phyloP scores from a whole-genome alignment of 805 yeast genomes.

The Kazachstania africana region DNA sequence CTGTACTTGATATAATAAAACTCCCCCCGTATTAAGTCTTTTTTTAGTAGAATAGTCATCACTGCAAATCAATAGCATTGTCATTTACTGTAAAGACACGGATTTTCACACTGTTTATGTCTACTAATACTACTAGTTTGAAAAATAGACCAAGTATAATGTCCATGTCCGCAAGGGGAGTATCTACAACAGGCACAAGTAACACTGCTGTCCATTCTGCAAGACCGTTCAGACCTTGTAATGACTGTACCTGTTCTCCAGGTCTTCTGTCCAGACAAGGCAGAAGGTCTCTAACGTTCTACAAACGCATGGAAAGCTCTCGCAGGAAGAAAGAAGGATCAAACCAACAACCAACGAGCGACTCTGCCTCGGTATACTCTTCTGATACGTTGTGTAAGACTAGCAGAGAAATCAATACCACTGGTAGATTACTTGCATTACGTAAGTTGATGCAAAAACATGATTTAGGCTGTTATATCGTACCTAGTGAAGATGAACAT shows the following conservation, averaged over 20 bases:
- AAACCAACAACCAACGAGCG: conserved; percentile 1
- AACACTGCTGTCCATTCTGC: too few species aligned
- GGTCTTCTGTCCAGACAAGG: conserved; percentile 63
- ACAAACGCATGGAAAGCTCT: conserved; percentile 21
- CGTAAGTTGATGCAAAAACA: conserved; percentile 53
- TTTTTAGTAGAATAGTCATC: too few species aligned
- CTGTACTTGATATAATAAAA: too few species aligned
- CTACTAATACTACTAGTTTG: too few species aligned
- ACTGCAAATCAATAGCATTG: too few species aligned
- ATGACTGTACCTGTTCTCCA: conserved; percentile 76
- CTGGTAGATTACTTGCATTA: conserved; percentile 45
- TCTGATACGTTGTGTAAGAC: conserved; percentile 29
- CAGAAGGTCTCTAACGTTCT: conserved; percentile 42
- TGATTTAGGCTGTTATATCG: conserved; percentile 59
- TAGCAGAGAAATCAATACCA: conserved; percentile 40
- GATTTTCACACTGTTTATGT: too few species aligned
- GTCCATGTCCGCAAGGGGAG: too few species aligned
- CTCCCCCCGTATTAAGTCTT: too few species aligned
- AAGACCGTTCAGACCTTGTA: conserved; percentile 42
- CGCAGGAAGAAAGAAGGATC: conserved; percentile 15
- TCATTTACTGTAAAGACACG: too few species aligned
- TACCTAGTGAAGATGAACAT: conserved; percentile 89
- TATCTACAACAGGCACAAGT: too few species aligned
- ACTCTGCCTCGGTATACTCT: conserved; percentile 27
- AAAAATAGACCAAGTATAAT: too few species aligned